A percentile compares a stretch with the other conserved stretches of the same genome.
Evolutionary conservation across 352 stramenopile genomes (phyloP).

Genomic region (Saprolegnia parasitica): DNA sequence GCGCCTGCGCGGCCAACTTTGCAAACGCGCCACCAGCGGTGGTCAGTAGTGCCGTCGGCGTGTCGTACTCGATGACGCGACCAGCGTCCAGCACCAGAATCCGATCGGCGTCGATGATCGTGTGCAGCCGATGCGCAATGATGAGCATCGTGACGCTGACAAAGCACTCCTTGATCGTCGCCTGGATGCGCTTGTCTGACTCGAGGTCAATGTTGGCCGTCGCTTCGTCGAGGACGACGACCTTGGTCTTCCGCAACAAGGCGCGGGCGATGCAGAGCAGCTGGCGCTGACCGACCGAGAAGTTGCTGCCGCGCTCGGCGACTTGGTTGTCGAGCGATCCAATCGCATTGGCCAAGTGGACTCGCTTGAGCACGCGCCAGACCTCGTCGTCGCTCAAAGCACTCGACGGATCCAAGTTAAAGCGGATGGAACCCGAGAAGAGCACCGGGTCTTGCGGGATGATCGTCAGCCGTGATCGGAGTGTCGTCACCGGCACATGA

Average conservation of each 20-base stretch:
- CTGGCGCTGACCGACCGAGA: conserved; percentile 80
- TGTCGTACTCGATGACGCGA: conserved; percentile 69
- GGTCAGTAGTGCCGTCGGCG: conserved; percentile 48
- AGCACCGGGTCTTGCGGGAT: conserved; percentile 79
- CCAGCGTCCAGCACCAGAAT: conserved; percentile 84
- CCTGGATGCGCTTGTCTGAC: conserved; percentile 50
- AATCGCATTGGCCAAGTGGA: conserved; percentile 70
- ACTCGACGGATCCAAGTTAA: conserved; percentile 66
- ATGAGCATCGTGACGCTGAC: conserved; percentile 77
- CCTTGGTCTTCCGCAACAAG: conserved; percentile 82
- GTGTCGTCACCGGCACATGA: conserved; percentile 43
- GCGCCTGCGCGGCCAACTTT: background rate
- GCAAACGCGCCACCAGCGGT: conserved; percentile 51
- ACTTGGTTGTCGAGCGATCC: conserved; percentile 31
- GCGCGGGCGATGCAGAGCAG: conserved; percentile 88
- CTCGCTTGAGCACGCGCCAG: conserved; percentile 86
- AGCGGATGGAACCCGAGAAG: conserved; percentile 59
- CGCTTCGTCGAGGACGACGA: conserved; percentile 85
- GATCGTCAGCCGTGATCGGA: conserved; percentile 70
- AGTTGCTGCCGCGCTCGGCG: conserved; percentile 77
- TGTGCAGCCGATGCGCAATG: conserved; percentile 88
- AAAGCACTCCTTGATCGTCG: conserved; percentile 15
- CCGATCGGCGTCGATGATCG: conserved; percentile 84
- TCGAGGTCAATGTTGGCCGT: conserved; percentile 50
- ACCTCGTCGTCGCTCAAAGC: conserved; percentile 75